These are phyloP conservation scores for Piper betle DNA, from an alignment of 164 flowering plant species.

Conservation along the genomic window DNA sequence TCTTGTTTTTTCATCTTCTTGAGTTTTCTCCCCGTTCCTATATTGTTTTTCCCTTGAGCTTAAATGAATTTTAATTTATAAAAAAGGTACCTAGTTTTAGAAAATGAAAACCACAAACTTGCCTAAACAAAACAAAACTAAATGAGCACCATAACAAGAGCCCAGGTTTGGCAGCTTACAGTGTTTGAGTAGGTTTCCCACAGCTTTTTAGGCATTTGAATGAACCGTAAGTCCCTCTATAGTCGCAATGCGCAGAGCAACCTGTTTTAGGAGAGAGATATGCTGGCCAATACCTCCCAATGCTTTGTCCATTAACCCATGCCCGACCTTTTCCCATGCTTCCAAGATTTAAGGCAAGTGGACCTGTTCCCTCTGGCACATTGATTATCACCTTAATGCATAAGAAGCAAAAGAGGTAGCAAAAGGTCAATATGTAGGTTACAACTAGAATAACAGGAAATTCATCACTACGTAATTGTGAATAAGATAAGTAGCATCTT, in stretches of 20 bases:
- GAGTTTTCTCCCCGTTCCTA: too few relatives aligned
- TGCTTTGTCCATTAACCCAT: conserved; percentile 63
- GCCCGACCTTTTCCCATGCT: conserved; percentile 74
- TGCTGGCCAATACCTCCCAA: conserved; percentile 58
- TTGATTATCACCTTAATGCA: conserved; percentile 21
- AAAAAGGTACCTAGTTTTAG: too few relatives aligned
- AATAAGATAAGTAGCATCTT: too few relatives aligned
- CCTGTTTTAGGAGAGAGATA: conserved; percentile 40
- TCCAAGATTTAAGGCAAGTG: conserved; percentile 35
- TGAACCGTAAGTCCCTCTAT: conserved; percentile 35
- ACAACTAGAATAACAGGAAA: not conserved
- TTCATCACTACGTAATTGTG: too few relatives aligned
- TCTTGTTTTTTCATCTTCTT: too few relatives aligned
- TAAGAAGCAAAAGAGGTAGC: not conserved
- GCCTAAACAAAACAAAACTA: not conserved
- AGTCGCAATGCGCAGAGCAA: conserved; percentile 34
- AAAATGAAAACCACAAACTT: not conserved
- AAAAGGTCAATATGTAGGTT: not conserved
- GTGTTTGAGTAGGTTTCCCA: conserved; percentile 51
- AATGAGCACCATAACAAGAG: not conserved
- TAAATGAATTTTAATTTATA: too few relatives aligned
- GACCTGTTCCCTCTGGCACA: conserved; percentile 43
- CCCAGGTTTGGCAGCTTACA: conserved; percentile 18
- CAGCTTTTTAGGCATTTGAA: conserved; percentile 40
- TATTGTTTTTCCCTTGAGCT: too few relatives aligned